Evolutionary conservation across 192 early-diverging fungal genomes (phyloP).

Genomic region (Podila minutissima): DNA sequence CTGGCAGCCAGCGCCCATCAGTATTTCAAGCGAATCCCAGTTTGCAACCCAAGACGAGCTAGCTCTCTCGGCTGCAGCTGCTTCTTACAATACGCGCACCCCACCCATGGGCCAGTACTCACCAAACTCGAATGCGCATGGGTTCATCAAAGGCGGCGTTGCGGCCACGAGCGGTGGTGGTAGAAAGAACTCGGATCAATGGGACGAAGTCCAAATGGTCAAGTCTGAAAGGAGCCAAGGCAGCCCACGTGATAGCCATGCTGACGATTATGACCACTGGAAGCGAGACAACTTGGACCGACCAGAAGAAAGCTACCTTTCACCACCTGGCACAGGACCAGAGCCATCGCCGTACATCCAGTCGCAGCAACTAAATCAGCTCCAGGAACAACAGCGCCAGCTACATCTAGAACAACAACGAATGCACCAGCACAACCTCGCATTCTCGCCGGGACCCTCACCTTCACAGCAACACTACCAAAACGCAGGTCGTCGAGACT

Average conservation of each 20-base stretch:
- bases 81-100: slow-evolving; percentile 21
- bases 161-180: neutral
- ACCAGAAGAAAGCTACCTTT: slow-evolving; percentile 7
- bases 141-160: neutral
- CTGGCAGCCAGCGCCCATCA: slow-evolving; percentile 37
- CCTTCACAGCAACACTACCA: slow-evolving; percentile 29
- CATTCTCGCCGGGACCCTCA: slow-evolving; percentile 18
- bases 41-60: slow-evolving; percentile 35
- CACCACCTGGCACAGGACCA: slow-evolving; percentile 8
- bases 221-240: slow-evolving; percentile 9
- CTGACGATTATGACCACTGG: slow-evolving; percentile 28
- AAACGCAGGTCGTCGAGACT: slow-evolving; percentile 18
- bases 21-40: slow-evolving; percentile 26
- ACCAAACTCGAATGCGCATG: neutral
- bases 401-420: slow-evolving; percentile 45
- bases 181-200: slow-evolving; percentile 10
- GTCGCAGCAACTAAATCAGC: slow-evolving; percentile 31
- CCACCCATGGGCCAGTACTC: slow-evolving; percentile 16
- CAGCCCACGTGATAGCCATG: slow-evolving; percentile 10
- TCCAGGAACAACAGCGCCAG: slow-evolving; percentile 49
- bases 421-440: slow-evolving; percentile 13
- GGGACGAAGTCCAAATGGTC: slow-evolving; percentile 35
- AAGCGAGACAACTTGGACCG: slow-evolving; percentile 18
- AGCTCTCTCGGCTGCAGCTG: slow-evolving; percentile 18
- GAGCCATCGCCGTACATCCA: slow-evolving; percentile 32